phyloP scores from a whole-genome alignment of 1,284 basidiomycete species.

The Clitocybe nebularis region DNA sequence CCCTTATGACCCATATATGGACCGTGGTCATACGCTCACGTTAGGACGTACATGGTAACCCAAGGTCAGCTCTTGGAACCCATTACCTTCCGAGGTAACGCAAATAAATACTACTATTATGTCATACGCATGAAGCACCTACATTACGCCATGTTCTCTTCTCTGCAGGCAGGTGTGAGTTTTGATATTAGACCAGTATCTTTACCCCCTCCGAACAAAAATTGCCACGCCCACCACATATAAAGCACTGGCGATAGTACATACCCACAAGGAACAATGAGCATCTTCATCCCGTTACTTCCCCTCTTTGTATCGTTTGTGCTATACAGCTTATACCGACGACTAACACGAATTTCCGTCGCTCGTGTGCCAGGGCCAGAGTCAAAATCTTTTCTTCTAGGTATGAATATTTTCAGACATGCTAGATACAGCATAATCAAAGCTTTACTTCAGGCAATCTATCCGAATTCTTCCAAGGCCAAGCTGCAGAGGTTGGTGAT shows the following conservation, averaged over 20 bases:
- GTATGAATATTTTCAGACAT: slow-evolving; percentile 14
- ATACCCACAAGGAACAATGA: slow-evolving; percentile 7
- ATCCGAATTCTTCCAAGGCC: slow-evolving; percentile 23
- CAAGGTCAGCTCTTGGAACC: not conserved
- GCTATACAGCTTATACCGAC: slow-evolving; percentile 18
- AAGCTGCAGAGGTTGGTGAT: slow-evolving; percentile 27
- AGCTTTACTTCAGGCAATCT: slow-evolving; percentile 26
- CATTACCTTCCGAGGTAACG: slow-evolving; percentile 1
- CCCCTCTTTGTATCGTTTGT: slow-evolving; percentile 2
- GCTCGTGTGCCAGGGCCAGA: slow-evolving; percentile 29
- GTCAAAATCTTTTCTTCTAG: slow-evolving; percentile 29
- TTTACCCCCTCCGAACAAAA: slow-evolving; percentile 3
- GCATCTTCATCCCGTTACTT: slow-evolving; percentile 1
- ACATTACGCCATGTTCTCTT: too few species aligned
- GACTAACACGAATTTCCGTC: slow-evolving; percentile 24
- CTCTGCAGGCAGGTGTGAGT: slow-evolving; percentile 1
- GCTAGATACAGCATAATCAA: not conserved
- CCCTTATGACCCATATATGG: not conserved
- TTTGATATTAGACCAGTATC: not conserved
- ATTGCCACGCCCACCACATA: slow-evolving; percentile 5
- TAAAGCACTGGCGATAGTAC: not conserved
- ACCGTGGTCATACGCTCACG: not conserved
- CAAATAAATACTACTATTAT: too few species aligned
- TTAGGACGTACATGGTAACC: not conserved
- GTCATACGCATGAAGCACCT: too few species aligned